Conservation (phyloP, 805 yeast species). For the Wickerhamomyces alni region DNA sequence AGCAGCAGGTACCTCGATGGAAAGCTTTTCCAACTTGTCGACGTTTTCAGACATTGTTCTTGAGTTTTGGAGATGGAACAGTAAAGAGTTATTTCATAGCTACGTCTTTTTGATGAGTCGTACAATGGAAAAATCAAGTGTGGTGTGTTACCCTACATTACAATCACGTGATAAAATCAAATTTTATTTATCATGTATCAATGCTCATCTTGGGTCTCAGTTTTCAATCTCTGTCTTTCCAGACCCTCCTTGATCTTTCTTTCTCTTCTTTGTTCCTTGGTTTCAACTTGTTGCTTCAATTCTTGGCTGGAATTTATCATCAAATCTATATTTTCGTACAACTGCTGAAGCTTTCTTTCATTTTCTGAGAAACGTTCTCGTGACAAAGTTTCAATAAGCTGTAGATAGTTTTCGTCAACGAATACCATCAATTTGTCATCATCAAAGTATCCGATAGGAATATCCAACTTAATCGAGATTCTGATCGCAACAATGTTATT, state of each 20-base stretch:
- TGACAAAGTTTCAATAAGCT: slow-evolving; percentile 47
- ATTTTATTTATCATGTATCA: too few species aligned
- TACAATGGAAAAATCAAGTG: too few species aligned
- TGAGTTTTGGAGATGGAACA: too few species aligned
- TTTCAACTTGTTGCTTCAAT: slow-evolving; percentile 27
- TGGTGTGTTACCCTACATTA: not conserved
- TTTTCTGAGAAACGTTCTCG: slow-evolving; percentile 64
- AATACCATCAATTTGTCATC: slow-evolving; percentile 31
- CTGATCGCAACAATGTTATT: slow-evolving; percentile 76
- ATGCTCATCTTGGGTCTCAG: slow-evolving; percentile 1
- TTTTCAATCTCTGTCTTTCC: slow-evolving; percentile 19
- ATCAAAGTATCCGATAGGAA: slow-evolving; percentile 61
- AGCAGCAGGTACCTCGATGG: slow-evolving; percentile 29
- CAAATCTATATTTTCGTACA: slow-evolving; percentile 36
- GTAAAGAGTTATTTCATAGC: too few species aligned
- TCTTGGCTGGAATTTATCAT: slow-evolving; percentile 16
- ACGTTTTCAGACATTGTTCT: slow-evolving; percentile 11
- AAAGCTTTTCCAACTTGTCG: slow-evolving; percentile 10
- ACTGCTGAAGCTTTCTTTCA: slow-evolving; percentile 43
- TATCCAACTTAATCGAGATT: slow-evolving; percentile 65
- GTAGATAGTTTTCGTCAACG: slow-evolving; percentile 48
- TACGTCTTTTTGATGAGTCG: too few species aligned
- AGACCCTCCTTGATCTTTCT: slow-evolving; percentile 46
- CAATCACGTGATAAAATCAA: not conserved
- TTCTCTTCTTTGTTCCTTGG: slow-evolving; percentile 51